Conservation (phyloP, 208 protist species). For the Novymonas esmeraldas region DNA sequence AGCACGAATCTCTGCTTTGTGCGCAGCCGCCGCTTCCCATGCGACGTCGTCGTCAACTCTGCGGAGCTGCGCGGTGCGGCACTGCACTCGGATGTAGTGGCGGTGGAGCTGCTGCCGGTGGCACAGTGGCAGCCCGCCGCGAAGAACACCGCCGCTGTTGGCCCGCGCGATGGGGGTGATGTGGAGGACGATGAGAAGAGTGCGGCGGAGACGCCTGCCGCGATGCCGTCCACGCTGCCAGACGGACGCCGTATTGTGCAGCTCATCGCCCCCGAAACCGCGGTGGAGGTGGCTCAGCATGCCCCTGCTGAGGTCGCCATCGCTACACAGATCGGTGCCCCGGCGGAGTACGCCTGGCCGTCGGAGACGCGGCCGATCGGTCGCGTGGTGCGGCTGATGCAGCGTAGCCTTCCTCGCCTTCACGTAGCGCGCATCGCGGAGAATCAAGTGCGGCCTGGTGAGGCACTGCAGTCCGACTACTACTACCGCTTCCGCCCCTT, state of each 20-base stretch:
- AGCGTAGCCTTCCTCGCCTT: constrained; percentile 37
- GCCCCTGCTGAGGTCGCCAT: constrained; percentile 34
- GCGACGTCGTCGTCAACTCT: constrained; percentile 57
- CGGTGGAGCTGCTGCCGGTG: constrained; percentile 48
- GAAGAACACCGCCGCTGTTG: too few relatives aligned
- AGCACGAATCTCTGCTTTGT: constrained; percentile 53
- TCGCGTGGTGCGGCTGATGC: constrained; percentile 49
- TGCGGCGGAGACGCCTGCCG: not conserved
- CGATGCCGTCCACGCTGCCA: constrained; percentile 39
- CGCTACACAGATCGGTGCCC: constrained; percentile 29
- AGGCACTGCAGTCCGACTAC: constrained; percentile 39
- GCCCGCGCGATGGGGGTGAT: not conserved
- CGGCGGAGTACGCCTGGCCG: constrained; percentile 36
- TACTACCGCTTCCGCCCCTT: constrained; percentile 73
- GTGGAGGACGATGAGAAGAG: constrained; percentile 11
- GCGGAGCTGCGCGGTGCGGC: constrained; percentile 31
- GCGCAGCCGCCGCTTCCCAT: constrained; percentile 42
- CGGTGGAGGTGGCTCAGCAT: not conserved
- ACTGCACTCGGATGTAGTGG: constrained; percentile 71
- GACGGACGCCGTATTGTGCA: constrained; percentile 59
- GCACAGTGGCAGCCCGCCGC: constrained; percentile 14
- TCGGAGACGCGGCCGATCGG: constrained; percentile 33
- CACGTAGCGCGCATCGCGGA: constrained; percentile 50
- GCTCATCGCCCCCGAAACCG: constrained; percentile 27
- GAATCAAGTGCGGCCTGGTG: constrained; percentile 33